Base-by-base conservation (phyloP, 2,329 filamentous ascomycete species). In the Penicillium sp. region DNA sequence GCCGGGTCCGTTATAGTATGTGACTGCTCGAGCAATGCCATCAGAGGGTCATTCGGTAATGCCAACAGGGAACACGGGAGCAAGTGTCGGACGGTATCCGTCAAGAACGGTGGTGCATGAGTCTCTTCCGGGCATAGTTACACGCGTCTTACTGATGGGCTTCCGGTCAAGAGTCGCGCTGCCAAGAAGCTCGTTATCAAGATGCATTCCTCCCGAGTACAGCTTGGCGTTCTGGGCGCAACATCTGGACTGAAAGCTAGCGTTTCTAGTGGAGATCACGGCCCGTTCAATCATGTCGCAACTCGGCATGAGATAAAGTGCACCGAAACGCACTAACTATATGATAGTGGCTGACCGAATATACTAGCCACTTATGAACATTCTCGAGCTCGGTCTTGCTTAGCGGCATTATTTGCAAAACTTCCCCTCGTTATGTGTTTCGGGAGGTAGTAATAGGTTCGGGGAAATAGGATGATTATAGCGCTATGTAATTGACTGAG, bases 151-250 rank as follows among this genome's bases (percentile, higher is more conserved):
- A 8, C 16, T n/a, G 23, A 37, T 48, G 32, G 39, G 41, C 32
- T 36, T 46, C 27, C 27, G 46, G 37, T 22, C 29, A 37, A 51
- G 22, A 48, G 44, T 27, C 22, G 37, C 39, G 37, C 26, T 40
- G 54, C 54, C 54, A 57, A 57, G 54, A 23, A 38, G 39, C 37
- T 44, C 44, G 50, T 50, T 46, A 49, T 40, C 37, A 35, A 16
- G n/a, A 46, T 24, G 11, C 24, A 50, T 54, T 53, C 44, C 41
- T 48, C 40, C 54, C 50, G 52, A 20, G 50, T 38, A 27, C 31
- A 42, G 38, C 51, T 57, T 57, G 54, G 54, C 54, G 24, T 20
- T 34, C 39, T 42, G 24, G 41, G 32, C 46, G 16, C 22, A 34
- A 40, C 31, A 50, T 40, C 38, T 28, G 27, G 20, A 26, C 26